Evolutionary conservation across 805 yeast species (phyloP), one percentile per base, ranked within the genome.

Genomic region (Monosporozyma solicola): DNA sequence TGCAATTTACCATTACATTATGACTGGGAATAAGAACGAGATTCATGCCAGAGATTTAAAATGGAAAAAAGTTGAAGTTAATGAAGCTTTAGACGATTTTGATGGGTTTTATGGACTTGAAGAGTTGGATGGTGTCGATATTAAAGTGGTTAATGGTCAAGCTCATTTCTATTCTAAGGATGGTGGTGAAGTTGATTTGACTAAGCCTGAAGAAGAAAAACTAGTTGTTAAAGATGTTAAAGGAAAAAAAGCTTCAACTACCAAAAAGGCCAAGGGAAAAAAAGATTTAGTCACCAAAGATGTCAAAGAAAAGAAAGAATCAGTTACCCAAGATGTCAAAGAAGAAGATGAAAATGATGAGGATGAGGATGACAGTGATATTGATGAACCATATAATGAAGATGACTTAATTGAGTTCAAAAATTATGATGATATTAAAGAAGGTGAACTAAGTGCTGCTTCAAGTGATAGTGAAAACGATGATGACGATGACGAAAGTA

Each of bases 31-130:
- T 39, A 52, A 48, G 52, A 52, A 56, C 29, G 53, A 51, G 7
- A 54, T 83, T 15, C 72, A 72, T 25, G 77, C 79, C 2, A 76
- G 76, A 56, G 74, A 74, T 20, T 70, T 87, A 57, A 71, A 74
- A 8, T 92, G 99, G 99, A 86, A 85, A 58, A 65, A 83, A 2
- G 95, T 91, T 7, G 85, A 83, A 2, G 78, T 91, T 51, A 92
- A 95, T 4, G 92, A 87, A 57, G 83, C 88, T 27, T 69, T 87
- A 49, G 96, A 83, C 55, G 96, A 89, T 67, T 87, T 85, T 63
- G 91, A 87, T 58, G 97, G 97, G 0, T 85, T 91, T 61, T 89
- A 83, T 66, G 99, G 97, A 0, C 72, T 94, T 37, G 99, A 92
- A 67, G 98, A 92, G 66, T 77, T 94, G 50, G 97, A 89, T 53